These are phyloP conservation scores for Paraconiothyrium brasiliense DNA, from an alignment of 2,329 filamentous ascomycete genomes.

Conservation along the genomic window DNA sequence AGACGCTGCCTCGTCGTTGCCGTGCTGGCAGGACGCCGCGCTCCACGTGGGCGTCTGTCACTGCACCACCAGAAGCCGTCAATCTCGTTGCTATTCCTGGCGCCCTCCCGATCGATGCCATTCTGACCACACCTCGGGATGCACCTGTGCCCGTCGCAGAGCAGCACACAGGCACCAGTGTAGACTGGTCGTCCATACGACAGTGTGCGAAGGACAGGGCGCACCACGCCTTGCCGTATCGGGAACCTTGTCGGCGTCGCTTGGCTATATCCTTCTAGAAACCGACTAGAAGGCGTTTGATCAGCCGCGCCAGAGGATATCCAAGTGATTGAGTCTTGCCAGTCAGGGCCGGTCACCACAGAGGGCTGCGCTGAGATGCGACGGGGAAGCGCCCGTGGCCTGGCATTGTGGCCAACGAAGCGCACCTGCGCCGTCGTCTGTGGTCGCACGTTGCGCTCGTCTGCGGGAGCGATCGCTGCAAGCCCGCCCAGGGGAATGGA, in stretches of 20 bases:
- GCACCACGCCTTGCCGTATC: conserved; percentile 22
- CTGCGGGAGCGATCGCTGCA: conserved; percentile 39
- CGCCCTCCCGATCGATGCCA: background rate
- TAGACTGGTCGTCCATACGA: no score
- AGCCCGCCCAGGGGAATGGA: conserved; percentile 44
- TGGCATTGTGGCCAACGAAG: conserved; percentile 16
- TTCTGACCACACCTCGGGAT: background rate
- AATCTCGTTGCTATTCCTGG: conserved; percentile 8
- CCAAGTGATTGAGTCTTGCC: background rate
- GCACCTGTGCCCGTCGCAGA: no score
- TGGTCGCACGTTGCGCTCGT: conserved; percentile 1
- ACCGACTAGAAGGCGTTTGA: conserved; percentile 40
- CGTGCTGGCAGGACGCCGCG: conserved; percentile 12
- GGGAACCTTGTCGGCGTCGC: conserved; percentile 24
- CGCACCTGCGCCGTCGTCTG: conserved; percentile 30
- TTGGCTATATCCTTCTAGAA: conserved; percentile 41
- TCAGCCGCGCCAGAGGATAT: conserved; percentile 24
- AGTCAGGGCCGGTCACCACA: no score
- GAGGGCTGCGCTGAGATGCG: conserved; percentile 6
- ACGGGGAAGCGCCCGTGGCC: conserved; percentile 8
- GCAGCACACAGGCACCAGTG: background rate
- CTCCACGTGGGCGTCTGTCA: conserved; percentile 36
- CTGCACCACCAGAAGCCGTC: background rate
- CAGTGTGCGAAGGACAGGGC: no score
- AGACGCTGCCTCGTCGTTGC: background rate